These are phyloP conservation scores for Botrytis tulipae DNA, from an alignment of 2,329 filamentous ascomycete species.

Conservation along the genomic window DNA sequence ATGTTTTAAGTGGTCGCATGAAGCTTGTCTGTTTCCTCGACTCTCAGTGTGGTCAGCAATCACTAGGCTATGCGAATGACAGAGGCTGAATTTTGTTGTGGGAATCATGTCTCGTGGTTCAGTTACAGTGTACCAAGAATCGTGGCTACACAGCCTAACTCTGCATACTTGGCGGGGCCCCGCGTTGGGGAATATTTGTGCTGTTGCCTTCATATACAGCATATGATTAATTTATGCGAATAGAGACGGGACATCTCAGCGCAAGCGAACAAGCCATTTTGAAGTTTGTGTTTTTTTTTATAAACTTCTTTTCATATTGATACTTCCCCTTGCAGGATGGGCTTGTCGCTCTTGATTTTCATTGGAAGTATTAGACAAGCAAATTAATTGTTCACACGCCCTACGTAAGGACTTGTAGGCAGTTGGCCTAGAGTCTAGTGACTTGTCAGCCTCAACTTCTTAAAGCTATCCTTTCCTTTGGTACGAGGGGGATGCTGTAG, in stretches of 20 bases:
- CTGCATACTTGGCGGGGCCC: constrained; percentile 1
- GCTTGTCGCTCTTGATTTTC: neutral
- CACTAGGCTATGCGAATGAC: neutral
- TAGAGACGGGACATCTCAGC: neutral
- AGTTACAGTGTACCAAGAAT: neutral
- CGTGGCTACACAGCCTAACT: neutral
- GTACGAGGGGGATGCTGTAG: neutral
- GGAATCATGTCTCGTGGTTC: neutral
- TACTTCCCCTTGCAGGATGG: neutral
- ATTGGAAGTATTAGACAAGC: neutral
- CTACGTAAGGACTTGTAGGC: neutral
- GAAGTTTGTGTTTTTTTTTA: neutral
- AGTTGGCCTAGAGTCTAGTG: neutral
- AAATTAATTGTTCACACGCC: neutral
- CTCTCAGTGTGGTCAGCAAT: neutral
- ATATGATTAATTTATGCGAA: neutral
- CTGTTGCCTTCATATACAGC: neutral
- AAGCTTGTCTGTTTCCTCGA: neutral
- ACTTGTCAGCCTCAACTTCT: constrained; percentile 4
- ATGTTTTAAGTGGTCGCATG: neutral
- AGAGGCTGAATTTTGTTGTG: neutral
- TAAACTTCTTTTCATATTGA: neutral
- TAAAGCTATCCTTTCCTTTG: neutral
- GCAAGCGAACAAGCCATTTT: neutral
- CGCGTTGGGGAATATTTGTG: neutral